Percentiles rank a stretch among this genome's conserved stretches.
Conservation (phyloP, 768 basidiomycete genomes). For the Tephrocybe sp. region DNA sequence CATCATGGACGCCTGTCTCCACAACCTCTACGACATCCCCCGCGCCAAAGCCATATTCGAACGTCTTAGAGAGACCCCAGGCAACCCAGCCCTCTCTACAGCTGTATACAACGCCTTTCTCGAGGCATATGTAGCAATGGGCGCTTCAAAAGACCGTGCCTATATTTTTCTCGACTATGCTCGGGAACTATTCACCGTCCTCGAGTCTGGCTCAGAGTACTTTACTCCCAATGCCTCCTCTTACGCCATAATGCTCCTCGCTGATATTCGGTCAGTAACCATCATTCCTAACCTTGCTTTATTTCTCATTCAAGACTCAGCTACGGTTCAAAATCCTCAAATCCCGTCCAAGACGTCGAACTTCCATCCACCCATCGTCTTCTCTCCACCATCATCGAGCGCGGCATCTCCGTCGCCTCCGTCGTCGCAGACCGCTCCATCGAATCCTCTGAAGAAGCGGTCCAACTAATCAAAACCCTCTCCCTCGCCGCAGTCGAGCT, state of each 20-base stretch:
- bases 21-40: conserved; percentile 70
- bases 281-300: background rate
- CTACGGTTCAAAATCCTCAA: conserved; percentile 35
- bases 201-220: conserved; percentile 50
- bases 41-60: conserved; percentile 78
- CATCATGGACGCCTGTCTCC: conserved; percentile 82
- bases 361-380: conserved; percentile 30
- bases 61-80: conserved; percentile 43
- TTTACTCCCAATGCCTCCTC: conserved; percentile 54
- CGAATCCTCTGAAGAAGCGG: conserved; percentile 53
- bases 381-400: conserved; percentile 45
- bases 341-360: conserved; percentile 15
- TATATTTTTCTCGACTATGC: conserved; percentile 64
- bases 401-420: conserved; percentile 46
- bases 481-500: conserved; percentile 61
- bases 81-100: conserved; percentile 35
- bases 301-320: conserved; percentile 21
- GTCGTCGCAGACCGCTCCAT: conserved; percentile 63
- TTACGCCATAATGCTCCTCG: conserved; percentile 69
- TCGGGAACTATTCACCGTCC: conserved; percentile 56
- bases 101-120: conserved; percentile 70
- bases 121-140: conserved; percentile 63
- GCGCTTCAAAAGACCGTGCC: conserved; percentile 41
- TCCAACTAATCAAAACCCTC: conserved; percentile 52
- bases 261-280: conserved; percentile 49